Base-by-base conservation (phyloP, 371 early-diverging fungal genomes). In the Batrachochytrium dendrobatidis region DNA sequence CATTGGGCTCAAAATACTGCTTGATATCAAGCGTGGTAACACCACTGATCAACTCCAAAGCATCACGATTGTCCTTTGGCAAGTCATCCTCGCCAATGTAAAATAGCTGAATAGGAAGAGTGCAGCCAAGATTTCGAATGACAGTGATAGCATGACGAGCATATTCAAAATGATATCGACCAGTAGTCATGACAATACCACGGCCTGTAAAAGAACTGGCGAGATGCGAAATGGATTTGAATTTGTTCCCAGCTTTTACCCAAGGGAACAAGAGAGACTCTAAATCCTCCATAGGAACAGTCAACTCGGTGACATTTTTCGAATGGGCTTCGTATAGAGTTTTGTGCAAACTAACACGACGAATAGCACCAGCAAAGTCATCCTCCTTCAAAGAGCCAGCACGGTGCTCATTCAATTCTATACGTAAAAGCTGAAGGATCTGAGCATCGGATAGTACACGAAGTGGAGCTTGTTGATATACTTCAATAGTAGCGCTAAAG, bases 51-150 rank as follows among this genome's bases (percentile, higher is more conserved):
- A 26, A 28, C 18, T 55, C 44, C 6, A 74, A 51, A 15, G 31
- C 49, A 6, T 33, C 26, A 26, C 51, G 17, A 52, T 58, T 49
- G 18, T 64, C 68, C 0, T 57, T 48, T 0, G 72, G 65, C 12
- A 87, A 66, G 53, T 89, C 90, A 1, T 59, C 48, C 0, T 77
- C 69, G 7, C 83, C 79, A 32, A 77, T 80, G 55, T 86, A 79
- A 56, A 83, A 85, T 2, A 88, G 72, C 60, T 90, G 85, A 48
- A 90, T 84, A 0, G 88, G 90, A 1, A 89, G 66, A 18, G 71
- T 68, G 4, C 77, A 80, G 56, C 78, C 67, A 24, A 82, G 71
- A 8, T 68, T 55, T 0, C 88, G 79, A 25, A 89, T 62, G 1
- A 78, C 70, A 24, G 69, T 64, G 26, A 87, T 74, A 3, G 84